Base-by-base conservation (phyloP, 148 eudicot species). In the Rhododendron simsii region DNA sequence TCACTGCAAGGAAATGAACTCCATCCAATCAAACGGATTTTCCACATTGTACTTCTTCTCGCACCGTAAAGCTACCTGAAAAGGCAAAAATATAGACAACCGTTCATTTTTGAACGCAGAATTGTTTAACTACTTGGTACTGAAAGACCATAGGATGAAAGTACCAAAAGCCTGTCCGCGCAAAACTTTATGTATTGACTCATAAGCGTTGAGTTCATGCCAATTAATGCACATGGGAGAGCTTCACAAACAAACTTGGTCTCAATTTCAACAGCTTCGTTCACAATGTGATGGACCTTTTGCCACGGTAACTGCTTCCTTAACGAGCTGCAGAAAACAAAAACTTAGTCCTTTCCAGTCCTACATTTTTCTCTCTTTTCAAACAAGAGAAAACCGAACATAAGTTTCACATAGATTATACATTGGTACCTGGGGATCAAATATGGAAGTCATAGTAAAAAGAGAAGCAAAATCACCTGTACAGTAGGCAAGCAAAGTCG, bases 1-100 rank as follows among this genome's bases (percentile, higher is more conserved):
- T 93, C 89, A 93, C 98, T 91, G 93, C 26, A 95, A 83, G 59
- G 96, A 93, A 85, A 95, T 95, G 67, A 95, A 91, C 87, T 95
- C 98, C 98, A 95, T 95, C 98, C 98, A 95, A 83, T 95, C 98
- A 50, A 95, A 95, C 39, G 98, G 98, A 87, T 95, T 95, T 74
- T 92, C 90, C 4, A 91, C 93, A 48, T 91, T 92, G 90, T 93
- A 94, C 78, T 78, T 87, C 92, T 85, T 92, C 86, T 89, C 81
- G 83, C 78, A 88, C 45, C 93, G 96, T 85, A 95, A 90, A 18
- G 97, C 88, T 85, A 88, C 94, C 95, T 95, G 93, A 45, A 90
- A 82, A 85, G 53, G 75, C 33, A 87, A 65, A 82, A 28, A 8
- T 8, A 55, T 26, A 41, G 30, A 23, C 33, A 75, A 14, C 23